Conservation (phyloP, 345 rosid species). For the Hypericum perforatum region DNA sequence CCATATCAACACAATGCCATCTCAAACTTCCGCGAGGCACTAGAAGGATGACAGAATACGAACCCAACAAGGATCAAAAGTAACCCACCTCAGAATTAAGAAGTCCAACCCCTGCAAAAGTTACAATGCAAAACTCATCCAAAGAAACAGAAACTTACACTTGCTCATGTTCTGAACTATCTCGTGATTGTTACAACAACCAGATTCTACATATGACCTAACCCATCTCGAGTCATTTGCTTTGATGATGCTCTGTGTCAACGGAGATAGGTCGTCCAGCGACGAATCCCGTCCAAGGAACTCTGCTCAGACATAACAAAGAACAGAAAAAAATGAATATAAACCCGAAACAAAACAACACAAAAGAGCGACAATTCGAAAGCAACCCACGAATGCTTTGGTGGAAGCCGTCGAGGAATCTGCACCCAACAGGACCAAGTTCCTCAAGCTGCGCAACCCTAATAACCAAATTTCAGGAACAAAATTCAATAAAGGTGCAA, state of each 20-base stretch:
- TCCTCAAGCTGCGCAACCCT: slow-evolving; percentile 62
- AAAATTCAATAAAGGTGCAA: background rate
- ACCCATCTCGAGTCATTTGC: slow-evolving; percentile 53
- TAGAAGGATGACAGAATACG: no score
- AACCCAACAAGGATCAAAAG: no score
- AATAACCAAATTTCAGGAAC: slow-evolving; percentile 1
- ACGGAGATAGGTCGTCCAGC: slow-evolving; percentile 30
- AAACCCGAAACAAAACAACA: background rate
- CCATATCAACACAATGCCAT: no score
- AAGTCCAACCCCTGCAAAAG: no score
- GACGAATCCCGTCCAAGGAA: slow-evolving; percentile 49
- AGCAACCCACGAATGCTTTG: slow-evolving; percentile 41
- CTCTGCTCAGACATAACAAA: slow-evolving; percentile 22
- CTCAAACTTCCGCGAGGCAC: no score
- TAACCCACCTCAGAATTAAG: no score
- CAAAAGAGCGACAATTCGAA: background rate
- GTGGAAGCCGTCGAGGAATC: slow-evolving; percentile 40
- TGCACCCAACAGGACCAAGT: slow-evolving; percentile 31
- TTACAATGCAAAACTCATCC: background rate
- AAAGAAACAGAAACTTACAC: slow-evolving; percentile 34
- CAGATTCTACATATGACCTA: slow-evolving; percentile 47
- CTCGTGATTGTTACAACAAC: slow-evolving; percentile 37
- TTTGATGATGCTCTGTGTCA: slow-evolving; percentile 40
- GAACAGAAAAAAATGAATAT: background rate
- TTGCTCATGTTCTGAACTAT: slow-evolving; percentile 39